Evolutionary conservation across 2,329 filamentous ascomycete genomes (phyloP).

Genomic region (Paraphaeosphaeria sporulosa): DNA sequence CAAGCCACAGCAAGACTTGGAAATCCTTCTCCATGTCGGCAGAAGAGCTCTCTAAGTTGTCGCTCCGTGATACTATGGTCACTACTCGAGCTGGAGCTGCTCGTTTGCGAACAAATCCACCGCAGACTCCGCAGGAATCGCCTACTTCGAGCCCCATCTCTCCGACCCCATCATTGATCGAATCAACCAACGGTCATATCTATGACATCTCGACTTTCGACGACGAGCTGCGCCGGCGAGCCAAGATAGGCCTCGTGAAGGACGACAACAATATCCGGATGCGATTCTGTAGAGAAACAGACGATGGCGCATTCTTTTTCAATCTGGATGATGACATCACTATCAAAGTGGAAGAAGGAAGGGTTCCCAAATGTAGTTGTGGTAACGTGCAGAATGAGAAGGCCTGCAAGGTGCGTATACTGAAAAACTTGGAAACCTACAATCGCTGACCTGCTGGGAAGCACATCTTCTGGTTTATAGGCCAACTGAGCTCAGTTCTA

Average conservation of each 20-base stretch:
- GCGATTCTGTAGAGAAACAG: constrained; percentile 43
- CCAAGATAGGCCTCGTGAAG: constrained; percentile 35
- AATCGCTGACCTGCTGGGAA: constrained; percentile 19
- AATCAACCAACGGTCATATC: constrained; percentile 42
- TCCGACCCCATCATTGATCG: constrained; percentile 41
- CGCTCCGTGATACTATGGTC: constrained; percentile 48
- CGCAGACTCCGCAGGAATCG: constrained; percentile 19
- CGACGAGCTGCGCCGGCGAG: constrained; percentile 39
- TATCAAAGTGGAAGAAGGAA: constrained; percentile 39
- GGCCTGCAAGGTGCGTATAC: constrained; percentile 44
- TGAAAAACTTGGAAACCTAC: constrained; percentile 6
- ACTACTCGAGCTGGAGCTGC: constrained; percentile 47
- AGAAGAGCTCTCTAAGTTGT: constrained; percentile 47
- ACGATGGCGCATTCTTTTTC: constrained; percentile 39
- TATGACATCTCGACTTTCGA: constrained; percentile 46
- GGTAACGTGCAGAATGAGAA: constrained; percentile 42
- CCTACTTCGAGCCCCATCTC: constrained; percentile 33
- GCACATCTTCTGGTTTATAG: constrained; percentile 50
- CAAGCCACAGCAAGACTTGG: constrained; percentile 23
- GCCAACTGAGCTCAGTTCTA: constrained; percentile 40
- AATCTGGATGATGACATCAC: constrained; percentile 47
- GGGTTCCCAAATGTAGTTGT: constrained; percentile 43
- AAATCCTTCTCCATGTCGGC: constrained; percentile 43
- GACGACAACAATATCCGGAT: constrained; percentile 45
- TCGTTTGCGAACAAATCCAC: constrained; percentile 33